phyloP scores from a whole-genome alignment of 371 early-diverging fungal genomes.

The Mortierella sp. region DNA sequence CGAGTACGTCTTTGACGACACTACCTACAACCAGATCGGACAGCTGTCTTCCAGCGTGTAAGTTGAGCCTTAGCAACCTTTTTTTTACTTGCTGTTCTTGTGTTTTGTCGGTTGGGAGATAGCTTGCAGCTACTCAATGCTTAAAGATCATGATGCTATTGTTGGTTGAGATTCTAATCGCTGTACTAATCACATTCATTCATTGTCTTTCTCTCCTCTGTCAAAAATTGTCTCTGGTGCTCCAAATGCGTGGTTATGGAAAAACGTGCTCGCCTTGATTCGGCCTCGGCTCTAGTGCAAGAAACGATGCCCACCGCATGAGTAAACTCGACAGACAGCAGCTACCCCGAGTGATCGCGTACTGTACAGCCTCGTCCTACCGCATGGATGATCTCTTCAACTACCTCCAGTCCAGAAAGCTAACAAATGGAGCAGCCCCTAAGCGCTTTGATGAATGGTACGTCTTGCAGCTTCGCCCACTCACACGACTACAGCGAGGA shows the following conservation, averaged over 20 bases:
- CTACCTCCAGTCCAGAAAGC: conserved; percentile 59
- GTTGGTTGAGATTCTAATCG: conserved; percentile 30
- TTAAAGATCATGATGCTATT: background rate
- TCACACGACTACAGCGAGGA: background rate
- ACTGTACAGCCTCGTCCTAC: conserved; percentile 84
- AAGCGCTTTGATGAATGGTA: conserved; percentile 65
- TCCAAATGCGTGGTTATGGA: background rate
- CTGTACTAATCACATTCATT: background rate
- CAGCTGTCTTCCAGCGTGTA: conserved; percentile 57
- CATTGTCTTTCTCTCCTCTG: too few relatives aligned
- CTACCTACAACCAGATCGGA: conserved; percentile 59
- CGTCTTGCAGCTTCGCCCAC: background rate
- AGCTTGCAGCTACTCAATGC: background rate
- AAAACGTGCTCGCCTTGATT: conserved; percentile 10
- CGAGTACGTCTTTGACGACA: conserved; percentile 58
- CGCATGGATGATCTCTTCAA: conserved; percentile 62
- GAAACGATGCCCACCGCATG: conserved; percentile 57
- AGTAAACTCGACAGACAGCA: conserved; percentile 58
- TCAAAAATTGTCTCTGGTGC: background rate
- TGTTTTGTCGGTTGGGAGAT: background rate
- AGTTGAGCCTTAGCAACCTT: conserved; percentile 3
- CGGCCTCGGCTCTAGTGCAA: conserved; percentile 25
- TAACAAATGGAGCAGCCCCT: conserved; percentile 45
- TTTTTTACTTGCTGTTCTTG: background rate
- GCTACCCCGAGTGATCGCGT: conserved; percentile 86